These are phyloP conservation scores for Coniferiporia sulphurascens DNA, from an alignment of 1,284 basidiomycete genomes.

Conservation along the genomic window DNA sequence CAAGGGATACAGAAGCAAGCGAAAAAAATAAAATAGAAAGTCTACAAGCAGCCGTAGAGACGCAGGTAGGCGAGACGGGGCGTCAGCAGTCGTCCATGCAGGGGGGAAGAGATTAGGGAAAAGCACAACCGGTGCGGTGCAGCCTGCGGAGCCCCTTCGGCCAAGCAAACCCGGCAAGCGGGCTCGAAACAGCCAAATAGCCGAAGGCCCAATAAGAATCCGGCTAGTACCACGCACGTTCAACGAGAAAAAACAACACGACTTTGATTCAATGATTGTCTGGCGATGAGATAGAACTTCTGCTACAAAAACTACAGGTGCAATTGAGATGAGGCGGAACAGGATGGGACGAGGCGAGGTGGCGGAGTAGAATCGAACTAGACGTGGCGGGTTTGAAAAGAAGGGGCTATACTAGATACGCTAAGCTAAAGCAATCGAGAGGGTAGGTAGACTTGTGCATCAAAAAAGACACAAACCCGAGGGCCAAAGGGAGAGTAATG, in stretches of 20 bases:
- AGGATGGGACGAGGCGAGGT: conserved; percentile 18
- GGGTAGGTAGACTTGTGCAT: neutral
- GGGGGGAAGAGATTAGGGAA: conserved; percentile 4
- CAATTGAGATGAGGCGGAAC: conserved; percentile 23
- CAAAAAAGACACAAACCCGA: neutral
- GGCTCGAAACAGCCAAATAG: neutral
- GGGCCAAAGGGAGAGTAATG: neutral
- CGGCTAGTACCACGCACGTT: conserved; percentile 21
- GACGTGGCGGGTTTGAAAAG: too few relatives aligned
- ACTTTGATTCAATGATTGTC: conserved; percentile 12
- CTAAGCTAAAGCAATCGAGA: neutral
- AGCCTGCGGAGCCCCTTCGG: neutral
- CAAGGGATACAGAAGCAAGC: neutral
- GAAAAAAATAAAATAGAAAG: conserved; percentile 4
- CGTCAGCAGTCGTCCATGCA: conserved; percentile 12
- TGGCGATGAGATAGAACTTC: conserved; percentile 13
- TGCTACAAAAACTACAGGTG: conserved; percentile 34
- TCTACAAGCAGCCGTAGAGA: neutral
- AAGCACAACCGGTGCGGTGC: neutral
- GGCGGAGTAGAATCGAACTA: conserved; percentile 28
- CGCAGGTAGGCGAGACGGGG: neutral
- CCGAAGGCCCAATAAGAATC: neutral
- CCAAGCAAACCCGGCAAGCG: neutral
- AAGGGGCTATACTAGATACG: conserved; percentile 24
- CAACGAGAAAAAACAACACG: conserved; percentile 1